phyloP scores from a whole-genome alignment of 2,329 filamentous ascomycete species.

The Fusarium nygamai region DNA sequence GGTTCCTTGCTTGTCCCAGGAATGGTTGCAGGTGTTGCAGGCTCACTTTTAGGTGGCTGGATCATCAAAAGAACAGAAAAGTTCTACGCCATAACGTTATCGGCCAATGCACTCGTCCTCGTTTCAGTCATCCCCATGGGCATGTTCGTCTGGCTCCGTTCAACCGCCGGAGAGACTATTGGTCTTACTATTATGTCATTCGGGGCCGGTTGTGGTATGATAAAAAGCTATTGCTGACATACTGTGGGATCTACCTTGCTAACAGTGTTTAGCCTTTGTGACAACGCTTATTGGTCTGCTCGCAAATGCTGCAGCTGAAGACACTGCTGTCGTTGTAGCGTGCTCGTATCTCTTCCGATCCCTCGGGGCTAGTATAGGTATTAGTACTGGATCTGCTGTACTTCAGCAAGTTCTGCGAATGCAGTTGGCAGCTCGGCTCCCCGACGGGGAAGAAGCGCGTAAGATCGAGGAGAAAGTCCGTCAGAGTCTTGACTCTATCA shows the following conservation, averaged over 20 bases:
- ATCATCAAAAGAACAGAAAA: constrained; percentile 76
- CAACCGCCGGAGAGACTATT: constrained; percentile 61
- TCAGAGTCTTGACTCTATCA: constrained; percentile 75
- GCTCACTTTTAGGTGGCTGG: constrained; percentile 71
- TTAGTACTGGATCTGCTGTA: constrained; percentile 76
- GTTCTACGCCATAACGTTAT: constrained; percentile 75
- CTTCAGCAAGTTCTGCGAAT: constrained; percentile 74
- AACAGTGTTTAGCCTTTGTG: neutral
- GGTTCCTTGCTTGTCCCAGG: constrained; percentile 74
- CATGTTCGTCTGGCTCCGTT: constrained; percentile 60
- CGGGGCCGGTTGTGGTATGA: constrained; percentile 50
- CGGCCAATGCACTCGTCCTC: constrained; percentile 63
- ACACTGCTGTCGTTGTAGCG: constrained; percentile 80
- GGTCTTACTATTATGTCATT: constrained; percentile 63
- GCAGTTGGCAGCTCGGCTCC: constrained; percentile 63
- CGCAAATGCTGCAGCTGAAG: constrained; percentile 72
- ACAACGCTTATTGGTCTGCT: constrained; percentile 77
- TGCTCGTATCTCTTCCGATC: constrained; percentile 85
- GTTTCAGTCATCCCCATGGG: constrained; percentile 66
- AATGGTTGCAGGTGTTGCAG: constrained; percentile 69
- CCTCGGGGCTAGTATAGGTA: constrained; percentile 78
- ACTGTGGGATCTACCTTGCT: neutral
- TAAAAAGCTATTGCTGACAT: neutral
- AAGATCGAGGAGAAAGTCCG: constrained; percentile 75
- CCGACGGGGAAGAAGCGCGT: constrained; percentile 66